phyloP scores from a whole-genome alignment of 176 grass and related monocot species.

The Aechmea fasciata region DNA sequence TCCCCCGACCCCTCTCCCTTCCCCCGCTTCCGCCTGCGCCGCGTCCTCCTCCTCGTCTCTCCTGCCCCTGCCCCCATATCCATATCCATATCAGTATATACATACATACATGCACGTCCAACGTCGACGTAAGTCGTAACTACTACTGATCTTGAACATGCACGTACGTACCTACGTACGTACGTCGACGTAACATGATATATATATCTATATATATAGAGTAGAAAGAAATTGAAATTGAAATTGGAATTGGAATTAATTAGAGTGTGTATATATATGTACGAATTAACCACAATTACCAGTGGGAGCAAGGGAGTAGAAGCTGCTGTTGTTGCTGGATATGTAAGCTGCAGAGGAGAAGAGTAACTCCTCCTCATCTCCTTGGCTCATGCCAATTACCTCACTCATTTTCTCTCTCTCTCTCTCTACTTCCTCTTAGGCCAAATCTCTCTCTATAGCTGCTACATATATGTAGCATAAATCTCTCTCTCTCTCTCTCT shows the following conservation, averaged over 20 bases:
- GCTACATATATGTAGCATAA: background rate
- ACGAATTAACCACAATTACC: background rate
- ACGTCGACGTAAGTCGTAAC: no score
- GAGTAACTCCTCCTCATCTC: slow-evolving; percentile 37
- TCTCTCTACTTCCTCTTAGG: background rate
- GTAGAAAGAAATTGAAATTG: no score
- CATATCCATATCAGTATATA: background rate
- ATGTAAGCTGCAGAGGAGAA: slow-evolving; percentile 31
- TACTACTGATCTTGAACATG: no score
- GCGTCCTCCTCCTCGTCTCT: slow-evolving; percentile 43
- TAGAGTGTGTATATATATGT: no score
- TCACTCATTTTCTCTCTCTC: background rate
- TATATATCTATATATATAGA: no score
- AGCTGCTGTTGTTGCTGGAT: slow-evolving; percentile 11
- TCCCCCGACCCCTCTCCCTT: slow-evolving; percentile 21
- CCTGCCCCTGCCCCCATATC: no score
- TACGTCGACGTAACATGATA: no score
- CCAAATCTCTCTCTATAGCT: background rate
- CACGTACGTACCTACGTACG: no score
- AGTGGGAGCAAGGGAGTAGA: slow-evolving; percentile 14
- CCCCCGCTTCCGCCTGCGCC: slow-evolving; percentile 54
- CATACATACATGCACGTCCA: background rate
- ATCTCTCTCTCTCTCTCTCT: background rate
- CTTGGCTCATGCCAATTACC: slow-evolving; percentile 26
- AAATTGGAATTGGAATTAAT: background rate